A percentile compares a stretch with the other conserved stretches of the same genome.
Conservation (phyloP, 495 filamentous ascomycete species). For the Daldinia childiae region DNA sequence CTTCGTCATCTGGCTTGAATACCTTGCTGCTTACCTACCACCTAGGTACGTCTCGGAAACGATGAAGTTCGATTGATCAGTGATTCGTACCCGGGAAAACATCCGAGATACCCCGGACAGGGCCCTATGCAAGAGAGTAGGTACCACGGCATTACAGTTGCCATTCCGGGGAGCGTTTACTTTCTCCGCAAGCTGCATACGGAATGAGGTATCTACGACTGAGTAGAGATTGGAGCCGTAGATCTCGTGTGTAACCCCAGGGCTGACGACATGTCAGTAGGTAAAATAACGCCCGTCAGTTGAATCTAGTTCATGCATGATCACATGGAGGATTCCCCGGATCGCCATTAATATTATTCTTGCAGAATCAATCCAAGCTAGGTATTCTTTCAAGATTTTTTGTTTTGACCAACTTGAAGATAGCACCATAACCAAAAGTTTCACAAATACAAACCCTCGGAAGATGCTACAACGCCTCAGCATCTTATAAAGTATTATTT, state of each 20-base stretch:
- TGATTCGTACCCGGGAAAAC: not conserved
- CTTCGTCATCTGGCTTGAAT: not conserved
- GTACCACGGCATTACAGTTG: slow-evolving; percentile 19
- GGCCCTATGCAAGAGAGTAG: not conserved
- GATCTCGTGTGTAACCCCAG: slow-evolving; percentile 22
- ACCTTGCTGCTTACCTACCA: not conserved
- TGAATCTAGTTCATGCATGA: slow-evolving; percentile 18
- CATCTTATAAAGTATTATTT: not conserved
- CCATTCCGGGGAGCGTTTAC: slow-evolving; percentile 2
- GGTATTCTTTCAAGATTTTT: not conserved
- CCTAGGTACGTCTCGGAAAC: not conserved
- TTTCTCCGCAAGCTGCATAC: slow-evolving; percentile 12
- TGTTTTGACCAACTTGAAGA: not conserved
- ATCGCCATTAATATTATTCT: not conserved
- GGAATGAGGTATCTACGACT: not conserved
- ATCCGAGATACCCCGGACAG: not conserved
- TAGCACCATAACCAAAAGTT: not conserved
- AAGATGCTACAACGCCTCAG: not conserved
- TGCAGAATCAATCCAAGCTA: not conserved
- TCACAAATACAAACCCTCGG: not conserved
- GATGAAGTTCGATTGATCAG: not conserved
- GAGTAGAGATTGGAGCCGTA: slow-evolving; percentile 10
- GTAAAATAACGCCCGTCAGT: not conserved
- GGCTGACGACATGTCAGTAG: not conserved
- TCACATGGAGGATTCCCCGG: slow-evolving; percentile 8